These are phyloP conservation scores for Ruellia speciosa DNA, from an alignment of 305 asterid species.

Conservation along the genomic window DNA sequence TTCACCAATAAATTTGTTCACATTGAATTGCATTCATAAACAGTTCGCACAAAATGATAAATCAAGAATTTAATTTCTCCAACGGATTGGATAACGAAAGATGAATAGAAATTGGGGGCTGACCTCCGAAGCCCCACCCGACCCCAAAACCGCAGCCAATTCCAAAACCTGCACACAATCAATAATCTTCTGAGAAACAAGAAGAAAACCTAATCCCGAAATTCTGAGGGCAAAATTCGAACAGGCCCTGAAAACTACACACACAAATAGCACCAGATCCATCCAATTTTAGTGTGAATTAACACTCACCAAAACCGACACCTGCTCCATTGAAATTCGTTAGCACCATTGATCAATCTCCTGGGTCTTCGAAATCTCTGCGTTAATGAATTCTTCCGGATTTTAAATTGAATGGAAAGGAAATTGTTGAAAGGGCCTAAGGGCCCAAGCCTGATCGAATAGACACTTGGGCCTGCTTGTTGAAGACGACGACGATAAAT, in stretches of 20 bases:
- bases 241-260: not conserved
- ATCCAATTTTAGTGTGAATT: not conserved
- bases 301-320: conserved; percentile 59
- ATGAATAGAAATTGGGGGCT: conserved; percentile 13
- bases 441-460: not conserved
- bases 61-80: not conserved
- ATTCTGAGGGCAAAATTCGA: too few species aligned
- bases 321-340: conserved; percentile 70
- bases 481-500: too few species aligned
- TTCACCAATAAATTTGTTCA: not conserved
- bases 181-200: conserved; percentile 7
- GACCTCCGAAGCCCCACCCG: conserved; percentile 99
- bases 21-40: not conserved
- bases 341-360: conserved; percentile 35
- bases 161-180: conserved; percentile 55
- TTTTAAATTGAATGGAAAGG: not conserved
- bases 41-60: not conserved
- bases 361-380: not conserved
- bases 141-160: conserved; percentile 94
- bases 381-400: not conserved
- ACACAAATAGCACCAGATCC: conserved; percentile 5
- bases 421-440: not conserved
- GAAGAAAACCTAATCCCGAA: not conserved
- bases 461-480: not conserved
- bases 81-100: not conserved